These are phyloP conservation scores for Boechera stricta DNA, from an alignment of 345 rosid species.

Conservation along the genomic window DNA sequence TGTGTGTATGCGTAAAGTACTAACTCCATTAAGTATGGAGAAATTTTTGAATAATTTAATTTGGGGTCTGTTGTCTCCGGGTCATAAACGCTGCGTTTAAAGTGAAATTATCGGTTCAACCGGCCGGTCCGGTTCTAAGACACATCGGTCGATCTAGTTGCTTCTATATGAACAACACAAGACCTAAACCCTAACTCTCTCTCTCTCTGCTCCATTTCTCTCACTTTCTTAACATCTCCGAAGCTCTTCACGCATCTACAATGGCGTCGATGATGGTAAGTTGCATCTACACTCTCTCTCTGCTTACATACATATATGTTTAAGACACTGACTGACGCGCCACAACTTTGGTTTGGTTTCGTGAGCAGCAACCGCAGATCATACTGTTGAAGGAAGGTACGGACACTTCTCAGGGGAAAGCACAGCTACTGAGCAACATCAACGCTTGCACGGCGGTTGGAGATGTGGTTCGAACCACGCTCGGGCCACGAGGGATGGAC, in stretches of 20 bases:
- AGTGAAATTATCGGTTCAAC: conserved; percentile 14
- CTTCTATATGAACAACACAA: conserved; percentile 22
- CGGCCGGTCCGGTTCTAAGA: conserved; percentile 40
- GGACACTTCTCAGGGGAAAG: conserved; percentile 95
- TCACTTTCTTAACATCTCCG: conserved; percentile 13
- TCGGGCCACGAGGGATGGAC: conserved; percentile 99
- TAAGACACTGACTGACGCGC: conserved; percentile 1
- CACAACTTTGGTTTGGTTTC: background rate
- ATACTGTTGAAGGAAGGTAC: conserved; percentile 98
- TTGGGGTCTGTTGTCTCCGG: background rate
- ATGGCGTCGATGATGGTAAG: conserved; percentile 61
- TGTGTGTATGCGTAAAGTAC: too few species aligned
- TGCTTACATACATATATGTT: background rate
- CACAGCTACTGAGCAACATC: conserved; percentile 95
- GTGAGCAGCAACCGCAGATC: conserved; percentile 97
- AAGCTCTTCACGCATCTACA: conserved; percentile 37
- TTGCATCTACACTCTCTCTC: conserved; percentile 10
- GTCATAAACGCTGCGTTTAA: background rate
- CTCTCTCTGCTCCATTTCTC: conserved; percentile 30
- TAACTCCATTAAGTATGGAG: background rate
- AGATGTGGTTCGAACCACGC: conserved; percentile 87
- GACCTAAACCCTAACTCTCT: conserved; percentile 46
- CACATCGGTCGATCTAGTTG: conserved; percentile 15
- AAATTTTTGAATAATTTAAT: background rate
- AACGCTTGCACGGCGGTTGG: conserved; percentile 95